Conservation (phyloP, 2,329 filamentous ascomycete species). For the Raffaelea albimanens region DNA sequence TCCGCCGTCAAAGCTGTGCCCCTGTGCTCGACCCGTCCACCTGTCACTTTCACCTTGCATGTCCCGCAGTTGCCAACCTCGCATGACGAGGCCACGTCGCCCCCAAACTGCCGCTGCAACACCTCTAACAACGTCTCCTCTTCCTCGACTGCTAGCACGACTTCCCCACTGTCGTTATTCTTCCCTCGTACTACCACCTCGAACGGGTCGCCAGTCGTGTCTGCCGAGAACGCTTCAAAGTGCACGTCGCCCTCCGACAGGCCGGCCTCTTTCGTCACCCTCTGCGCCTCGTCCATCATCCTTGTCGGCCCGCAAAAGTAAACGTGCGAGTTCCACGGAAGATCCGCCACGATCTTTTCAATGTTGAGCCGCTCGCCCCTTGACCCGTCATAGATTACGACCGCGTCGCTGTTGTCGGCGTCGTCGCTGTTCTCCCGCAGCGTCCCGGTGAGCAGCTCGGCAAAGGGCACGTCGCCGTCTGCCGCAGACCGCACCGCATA, state of each 20-base stretch:
- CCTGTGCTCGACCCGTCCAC: slow-evolving; percentile 37
- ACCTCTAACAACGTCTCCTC: slow-evolving; percentile 42
- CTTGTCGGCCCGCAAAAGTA: slow-evolving; percentile 52
- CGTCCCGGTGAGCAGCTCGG: slow-evolving; percentile 45
- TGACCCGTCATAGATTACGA: slow-evolving; percentile 40
- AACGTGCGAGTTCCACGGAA: slow-evolving; percentile 45
- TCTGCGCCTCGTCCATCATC: slow-evolving; percentile 43
- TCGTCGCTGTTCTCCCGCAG: slow-evolving; percentile 30
- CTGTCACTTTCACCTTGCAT: slow-evolving; percentile 33
- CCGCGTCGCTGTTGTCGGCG: slow-evolving; percentile 17
- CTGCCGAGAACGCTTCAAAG: slow-evolving; percentile 49
- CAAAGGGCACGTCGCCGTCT: too few species aligned
- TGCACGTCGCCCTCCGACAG: slow-evolving; percentile 44
- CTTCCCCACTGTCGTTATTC: slow-evolving; percentile 4
- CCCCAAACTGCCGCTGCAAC: slow-evolving; percentile 30
- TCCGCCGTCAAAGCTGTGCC: slow-evolving; percentile 36
- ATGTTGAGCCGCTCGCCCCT: slow-evolving; percentile 45
- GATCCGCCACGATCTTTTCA: slow-evolving; percentile 28
- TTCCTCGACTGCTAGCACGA: slow-evolving; percentile 30
- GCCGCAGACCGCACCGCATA: slow-evolving; percentile 43
- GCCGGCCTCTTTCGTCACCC: slow-evolving; percentile 28
- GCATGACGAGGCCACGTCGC: slow-evolving; percentile 35
- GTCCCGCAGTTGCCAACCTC: slow-evolving; percentile 47
- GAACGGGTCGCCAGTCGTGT: slow-evolving; percentile 48
- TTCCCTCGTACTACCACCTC: slow-evolving; percentile 40